Evolutionary conservation across 1,284 basidiomycete genomes (phyloP), one percentile per base, ranked within the genome.

Genomic region (Boletellus deceptivus): DNA sequence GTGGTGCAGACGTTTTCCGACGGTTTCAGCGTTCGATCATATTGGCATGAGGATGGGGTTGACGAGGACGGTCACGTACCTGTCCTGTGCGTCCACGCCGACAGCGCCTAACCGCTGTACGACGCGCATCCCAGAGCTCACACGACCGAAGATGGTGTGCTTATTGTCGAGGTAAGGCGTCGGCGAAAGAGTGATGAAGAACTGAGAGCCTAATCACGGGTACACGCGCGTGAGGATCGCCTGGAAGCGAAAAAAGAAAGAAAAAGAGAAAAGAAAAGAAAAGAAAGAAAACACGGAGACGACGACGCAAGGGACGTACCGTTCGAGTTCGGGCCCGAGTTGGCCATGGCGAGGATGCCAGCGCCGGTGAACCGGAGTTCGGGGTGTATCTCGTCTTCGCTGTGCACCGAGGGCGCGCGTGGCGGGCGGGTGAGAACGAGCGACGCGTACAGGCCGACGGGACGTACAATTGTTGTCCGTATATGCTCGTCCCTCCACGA

Each of bases 271-370:
- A n/a, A n/a, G n/a, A n/a, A n/a, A n/a, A n/a, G n/a, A n/a, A n/a
- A n/a, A n/a, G n/a, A n/a, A n/a, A n/a, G n/a, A n/a, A n/a, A n/a
- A n/a, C n/a, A 22, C 22, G 22, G 22, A 22, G 22, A 22, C 22
- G 22, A 22, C 22, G 22, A 22, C 22, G 22, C 22, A 17, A 14
- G 47, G 51, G 46, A 52, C 79, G 46, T 53, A 86, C 93, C 92
- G 66, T 97, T 97, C 11, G 90, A 91, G 65, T 97, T 94, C 6
- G 93, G 93, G 1, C 93, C 93, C 34, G 90, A 88, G 69, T 98
- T 98, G 3, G 94, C 94, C 94, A 97, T 98, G 8, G 93, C 94
- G 20, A 98, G 79, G 50, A 97, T 94, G 24, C 94, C 94, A 40
- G 93, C 93, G n/a, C 94, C 94, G 3, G 92, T 93, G 72, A 97